Evolutionary conservation across 306 rosid species (phyloP), one percentile per base, ranked within the genome.

Genomic region (Sechiopsis laciniata): DNA sequence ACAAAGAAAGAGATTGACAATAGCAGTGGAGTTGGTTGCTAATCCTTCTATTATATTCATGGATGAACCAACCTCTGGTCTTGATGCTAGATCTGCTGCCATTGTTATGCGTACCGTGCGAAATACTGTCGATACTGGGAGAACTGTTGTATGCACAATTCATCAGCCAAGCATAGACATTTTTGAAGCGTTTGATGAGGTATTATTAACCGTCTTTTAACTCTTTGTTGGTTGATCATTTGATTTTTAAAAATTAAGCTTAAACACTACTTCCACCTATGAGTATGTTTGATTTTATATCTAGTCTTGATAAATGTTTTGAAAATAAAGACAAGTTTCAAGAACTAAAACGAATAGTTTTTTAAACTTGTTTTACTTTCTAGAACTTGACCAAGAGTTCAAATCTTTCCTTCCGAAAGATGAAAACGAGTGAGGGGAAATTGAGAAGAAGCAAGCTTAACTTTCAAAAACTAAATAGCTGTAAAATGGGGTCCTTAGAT

Each of bases 31-130:
- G 75, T 55, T 84, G 74, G 78, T 84, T 37, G 87, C 83, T 14
- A 84, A 84, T 61, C 87, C 87, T 13, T 84, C 87, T 0, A 81
- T 84, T 20, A 78, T 84, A 53, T 84, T 84, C 83, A 84, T 84
- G 87, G 87, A 81, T 19, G 87, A 84, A 71, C 87, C 87, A 13
- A 81, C 87, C 40, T 78, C 87, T 10, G 85, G 87, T 51, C 85
- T 84, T 11, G 87, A 84, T 79, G 87, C 87, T 4, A 81, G 87
- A 65, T 80, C 87, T 7, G 87, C 87, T 60, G 85, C 87, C 45
- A 84, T 84, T 20, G 87, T 84, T 57, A 84, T 84, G 87, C 81
- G 87, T 35, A 81, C 87, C 0, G 85, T 84, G 45, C 74, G 87
- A 74, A 83, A 84, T 55, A 84, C 87, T 0, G 87, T 84, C 6